phyloP scores from a whole-genome alignment of 2,329 filamentous ascomycete genomes.

The Diaporthe nobilis region DNA sequence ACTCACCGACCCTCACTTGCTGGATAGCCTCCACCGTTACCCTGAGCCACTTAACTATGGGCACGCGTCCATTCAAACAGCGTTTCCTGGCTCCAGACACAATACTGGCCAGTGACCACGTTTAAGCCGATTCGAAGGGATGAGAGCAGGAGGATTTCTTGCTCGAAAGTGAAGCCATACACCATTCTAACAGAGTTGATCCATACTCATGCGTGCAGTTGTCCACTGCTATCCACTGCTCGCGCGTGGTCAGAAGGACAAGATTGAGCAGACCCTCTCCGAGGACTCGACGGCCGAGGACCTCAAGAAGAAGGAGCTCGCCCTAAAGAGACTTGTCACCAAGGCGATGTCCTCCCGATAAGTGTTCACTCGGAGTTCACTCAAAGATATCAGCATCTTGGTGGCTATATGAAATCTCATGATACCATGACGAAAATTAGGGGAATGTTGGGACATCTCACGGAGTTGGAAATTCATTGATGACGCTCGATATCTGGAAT shows the following conservation, averaged over 20 bases:
- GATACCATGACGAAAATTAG: constrained; percentile 39
- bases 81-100: background rate
- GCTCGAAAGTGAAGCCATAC: background rate
- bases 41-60: background rate
- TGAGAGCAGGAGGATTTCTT: background rate
- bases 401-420: constrained; percentile 17
- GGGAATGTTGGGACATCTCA: constrained; percentile 25
- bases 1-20: background rate
- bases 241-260: constrained; percentile 83
- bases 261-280: constrained; percentile 96
- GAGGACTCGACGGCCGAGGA: constrained; percentile 94
- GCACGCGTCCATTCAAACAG: background rate
- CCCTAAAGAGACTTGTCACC: constrained; percentile 96
- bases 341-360: constrained; percentile 97
- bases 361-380: constrained; percentile 47
- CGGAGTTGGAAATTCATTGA: constrained; percentile 30
- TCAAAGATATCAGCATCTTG: too few relatives aligned
- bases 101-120: too few relatives aligned
- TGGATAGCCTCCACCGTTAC: too few relatives aligned
- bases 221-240: background rate
- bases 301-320: constrained; percentile 99
- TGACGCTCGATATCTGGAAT: constrained; percentile 34
- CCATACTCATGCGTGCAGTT: background rate
- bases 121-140: background rate
- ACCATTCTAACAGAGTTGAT: background rate